phyloP scores from a whole-genome alignment of 2,329 filamentous ascomycete species.

The Exophiala sp. region DNA sequence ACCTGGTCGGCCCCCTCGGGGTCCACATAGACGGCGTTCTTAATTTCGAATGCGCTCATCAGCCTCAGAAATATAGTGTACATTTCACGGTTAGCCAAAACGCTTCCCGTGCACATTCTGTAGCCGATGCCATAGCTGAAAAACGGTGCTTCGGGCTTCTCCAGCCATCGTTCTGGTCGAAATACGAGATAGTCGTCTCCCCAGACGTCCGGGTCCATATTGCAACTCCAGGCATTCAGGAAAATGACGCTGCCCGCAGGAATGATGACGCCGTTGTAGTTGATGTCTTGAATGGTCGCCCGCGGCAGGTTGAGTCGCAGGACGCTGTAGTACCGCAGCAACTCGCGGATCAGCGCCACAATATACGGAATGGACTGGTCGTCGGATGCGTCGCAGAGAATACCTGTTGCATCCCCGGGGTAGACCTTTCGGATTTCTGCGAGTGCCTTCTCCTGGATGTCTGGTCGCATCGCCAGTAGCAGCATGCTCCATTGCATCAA shows the following conservation, averaged over 20 bases:
- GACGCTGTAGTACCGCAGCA: constrained; percentile 60
- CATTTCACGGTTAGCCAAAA: constrained; percentile 61
- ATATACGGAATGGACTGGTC: constrained; percentile 63
- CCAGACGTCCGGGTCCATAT: constrained; percentile 60
- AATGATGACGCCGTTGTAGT: constrained; percentile 55
- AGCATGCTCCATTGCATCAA: constrained; percentile 62
- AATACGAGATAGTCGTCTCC: constrained; percentile 56
- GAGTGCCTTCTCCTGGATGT: constrained; percentile 60
- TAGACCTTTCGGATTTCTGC: constrained; percentile 55
- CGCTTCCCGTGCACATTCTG: constrained; percentile 62
- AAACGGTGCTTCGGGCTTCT: constrained; percentile 59
- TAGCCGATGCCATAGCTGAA: constrained; percentile 65
- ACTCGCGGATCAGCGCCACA: constrained; percentile 59
- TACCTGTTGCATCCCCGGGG: constrained; percentile 46
- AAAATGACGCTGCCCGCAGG: constrained; percentile 62
- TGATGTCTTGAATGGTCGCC: constrained; percentile 57
- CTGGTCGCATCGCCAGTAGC: constrained; percentile 55
- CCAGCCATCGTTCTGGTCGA: constrained; percentile 60
- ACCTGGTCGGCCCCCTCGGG: constrained; percentile 43
- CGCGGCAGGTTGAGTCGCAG: constrained; percentile 60
- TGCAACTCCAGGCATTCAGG: constrained; percentile 65
- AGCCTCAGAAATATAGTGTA: constrained; percentile 54
- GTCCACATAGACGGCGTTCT: constrained; percentile 51
- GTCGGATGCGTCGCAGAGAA: constrained; percentile 57
- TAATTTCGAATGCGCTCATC: constrained; percentile 59